Base-by-base conservation (phyloP, 1,284 basidiomycete genomes). In the Trametes sp. region DNA sequence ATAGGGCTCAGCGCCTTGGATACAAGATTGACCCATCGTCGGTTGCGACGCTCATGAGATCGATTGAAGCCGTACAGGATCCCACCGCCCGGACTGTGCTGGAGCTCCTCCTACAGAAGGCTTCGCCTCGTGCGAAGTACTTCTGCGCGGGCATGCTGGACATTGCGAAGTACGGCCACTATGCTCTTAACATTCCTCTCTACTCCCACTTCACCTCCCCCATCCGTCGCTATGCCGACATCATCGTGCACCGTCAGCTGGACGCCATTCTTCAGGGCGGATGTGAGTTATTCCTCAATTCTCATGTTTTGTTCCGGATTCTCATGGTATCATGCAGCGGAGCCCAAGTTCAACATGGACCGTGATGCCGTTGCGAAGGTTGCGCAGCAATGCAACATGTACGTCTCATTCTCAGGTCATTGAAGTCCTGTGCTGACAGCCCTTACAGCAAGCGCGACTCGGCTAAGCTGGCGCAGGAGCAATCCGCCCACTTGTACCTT, bases 141-240 rank as follows among this genome's bases (percentile, higher is more conserved):
- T 99, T 98, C 88, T 99, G 97, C 75, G 89, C 96, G 28, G 98
- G 98, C 68, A 98, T 98, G 95, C 84, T 99, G 70, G 98, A 99
- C 78, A 99, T 99, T 73, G 94, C 96, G 48, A 98, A 99, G 81
- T 99, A 98, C 76, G 81, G 87, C 36, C 98, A 99, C 79, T 98
- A 94, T 76, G 90, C 96, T 1, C 83, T 99, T 70, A 97, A 91
- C 71, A 82, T 89, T 8, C 96, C 98, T 9, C 82, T 99, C 54
- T 99, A 99, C 82, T 98, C 96, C 26, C 97, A 99, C 77, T 99
- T 98, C 78, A 98, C 96, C 19, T 95, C 94, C 3, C 94, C 95
- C 5, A 95, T 96, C 69, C 88, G 95, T 62, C 92, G 94, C 36
- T 98, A 96, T 74, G 96, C 97, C 62, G 98, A 99, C 76, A 83